Conservation (phyloP, 2,329 filamentous ascomycete genomes). For the Tolypocladium ophioglossoides region DNA sequence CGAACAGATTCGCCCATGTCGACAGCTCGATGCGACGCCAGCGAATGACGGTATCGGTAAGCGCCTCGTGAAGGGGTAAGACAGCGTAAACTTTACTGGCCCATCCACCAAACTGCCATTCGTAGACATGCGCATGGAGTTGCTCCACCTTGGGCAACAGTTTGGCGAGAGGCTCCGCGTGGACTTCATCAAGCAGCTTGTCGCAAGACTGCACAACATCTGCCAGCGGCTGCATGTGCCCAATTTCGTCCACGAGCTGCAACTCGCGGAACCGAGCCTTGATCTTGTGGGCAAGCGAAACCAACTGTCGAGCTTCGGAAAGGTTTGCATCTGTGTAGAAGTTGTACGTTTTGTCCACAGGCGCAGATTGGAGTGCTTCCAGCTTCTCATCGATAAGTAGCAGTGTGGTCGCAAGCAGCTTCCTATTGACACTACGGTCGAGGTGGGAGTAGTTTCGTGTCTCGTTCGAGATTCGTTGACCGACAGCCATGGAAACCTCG, state of each 20-base stretch:
- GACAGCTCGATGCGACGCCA: constrained; percentile 89
- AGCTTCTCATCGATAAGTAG: constrained; percentile 54
- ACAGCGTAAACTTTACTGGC: constrained; percentile 72
- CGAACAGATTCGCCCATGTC: constrained; percentile 83
- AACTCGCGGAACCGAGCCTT: constrained; percentile 65
- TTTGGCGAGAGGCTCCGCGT: constrained; percentile 76
- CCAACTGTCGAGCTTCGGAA: constrained; percentile 62
- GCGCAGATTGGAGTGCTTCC: constrained; percentile 26
- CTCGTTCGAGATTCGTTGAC: constrained; percentile 23
- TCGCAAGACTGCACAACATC: constrained; percentile 71
- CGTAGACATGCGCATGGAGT: constrained; percentile 72
- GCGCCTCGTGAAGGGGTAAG: constrained; percentile 57
- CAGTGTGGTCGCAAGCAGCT: constrained; percentile 55
- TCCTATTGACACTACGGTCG: constrained; percentile 31
- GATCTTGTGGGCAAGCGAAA: constrained; percentile 57
- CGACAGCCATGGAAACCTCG: constrained; percentile 31
- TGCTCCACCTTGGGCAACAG: constrained; percentile 82
- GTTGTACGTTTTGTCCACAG: constrained; percentile 51
- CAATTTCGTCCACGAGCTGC: constrained; percentile 52
- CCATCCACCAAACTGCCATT: constrained; percentile 84
- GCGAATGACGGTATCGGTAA: constrained; percentile 71
- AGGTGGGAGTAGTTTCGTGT: constrained; percentile 15
- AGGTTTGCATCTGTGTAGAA: constrained; percentile 83
- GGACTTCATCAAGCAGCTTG: constrained; percentile 62
- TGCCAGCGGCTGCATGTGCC: constrained; percentile 62